These are phyloP conservation scores for Picea sitchensis DNA, from an alignment of 75 land plant genomes.

Conservation along the genomic window DNA sequence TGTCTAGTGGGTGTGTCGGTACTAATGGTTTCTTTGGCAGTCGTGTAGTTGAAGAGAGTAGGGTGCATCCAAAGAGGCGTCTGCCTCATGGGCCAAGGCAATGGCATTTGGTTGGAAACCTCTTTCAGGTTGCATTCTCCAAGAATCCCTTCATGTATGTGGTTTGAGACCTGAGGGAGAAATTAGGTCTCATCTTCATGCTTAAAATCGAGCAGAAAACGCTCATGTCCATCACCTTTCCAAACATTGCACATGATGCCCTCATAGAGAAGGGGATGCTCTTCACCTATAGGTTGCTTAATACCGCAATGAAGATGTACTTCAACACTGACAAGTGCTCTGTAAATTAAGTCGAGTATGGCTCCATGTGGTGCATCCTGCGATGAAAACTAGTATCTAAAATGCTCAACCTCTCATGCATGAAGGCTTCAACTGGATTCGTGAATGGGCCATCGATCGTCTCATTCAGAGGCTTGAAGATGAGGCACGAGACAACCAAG, in stretches of 20 bases:
- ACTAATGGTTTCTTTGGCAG: too few relatives aligned
- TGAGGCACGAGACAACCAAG: slow-evolving; percentile 27
- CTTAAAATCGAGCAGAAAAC: slow-evolving; percentile 66
- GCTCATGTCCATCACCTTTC: slow-evolving; percentile 51
- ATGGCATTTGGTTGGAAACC: slow-evolving; percentile 63
- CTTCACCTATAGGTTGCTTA: slow-evolving; percentile 64
- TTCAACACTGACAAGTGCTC: slow-evolving; percentile 79
- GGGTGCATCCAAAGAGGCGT: too few relatives aligned
- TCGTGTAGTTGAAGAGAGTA: too few relatives aligned
- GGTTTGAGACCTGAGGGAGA: slow-evolving; percentile 28
- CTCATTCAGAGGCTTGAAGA: slow-evolving; percentile 37
- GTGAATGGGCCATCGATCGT: slow-evolving; percentile 48
- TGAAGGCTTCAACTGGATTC: slow-evolving; percentile 33
- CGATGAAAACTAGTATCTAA: slow-evolving; percentile 74
- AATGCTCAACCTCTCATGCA: slow-evolving; percentile 50
- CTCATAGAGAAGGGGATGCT: slow-evolving; percentile 58
- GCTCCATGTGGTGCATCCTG: slow-evolving; percentile 79
- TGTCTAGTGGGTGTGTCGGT: too few relatives aligned
- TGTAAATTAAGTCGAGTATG: slow-evolving; percentile 58
- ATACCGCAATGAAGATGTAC: slow-evolving; percentile 45
- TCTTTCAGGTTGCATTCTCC: slow-evolving; percentile 39
- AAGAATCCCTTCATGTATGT: slow-evolving; percentile 54
- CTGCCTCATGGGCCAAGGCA: slow-evolving; percentile 53
- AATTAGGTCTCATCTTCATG: slow-evolving; percentile 72
- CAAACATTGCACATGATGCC: slow-evolving; percentile 63